Percentiles rank a stretch among this genome's conserved stretches.
Evolutionary conservation across 257 asterid genomes (phyloP).

Genomic region (Prunella vulgaris): DNA sequence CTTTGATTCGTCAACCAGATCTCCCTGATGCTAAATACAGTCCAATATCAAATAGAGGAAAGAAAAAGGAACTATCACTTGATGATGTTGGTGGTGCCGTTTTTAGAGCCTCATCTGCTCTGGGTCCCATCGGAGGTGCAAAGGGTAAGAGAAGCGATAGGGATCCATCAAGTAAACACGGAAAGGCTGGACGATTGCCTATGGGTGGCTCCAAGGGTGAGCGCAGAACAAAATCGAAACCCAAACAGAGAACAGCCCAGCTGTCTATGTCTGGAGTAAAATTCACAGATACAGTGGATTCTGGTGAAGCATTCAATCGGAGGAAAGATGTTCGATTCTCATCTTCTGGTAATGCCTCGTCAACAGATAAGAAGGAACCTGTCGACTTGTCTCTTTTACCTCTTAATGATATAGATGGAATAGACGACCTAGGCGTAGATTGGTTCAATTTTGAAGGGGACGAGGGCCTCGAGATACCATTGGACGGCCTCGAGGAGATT

Average conservation of each 20-base stretch:
- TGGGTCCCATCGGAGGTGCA: slow-evolving; percentile 62
- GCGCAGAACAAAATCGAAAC: slow-evolving; percentile 74
- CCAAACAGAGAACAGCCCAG: slow-evolving; percentile 84
- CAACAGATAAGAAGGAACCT: slow-evolving; percentile 38
- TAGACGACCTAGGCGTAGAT: slow-evolving; percentile 70
- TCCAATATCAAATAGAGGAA: slow-evolving; percentile 68
- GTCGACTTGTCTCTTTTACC: slow-evolving; percentile 38
- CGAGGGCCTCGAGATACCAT: slow-evolving; percentile 64
- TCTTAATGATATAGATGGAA: slow-evolving; percentile 44
- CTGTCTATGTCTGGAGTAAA: slow-evolving; percentile 72
- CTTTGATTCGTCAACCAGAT: slow-evolving; percentile 37
- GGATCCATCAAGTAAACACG: slow-evolving; percentile 35
- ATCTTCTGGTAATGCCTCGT: slow-evolving; percentile 39
- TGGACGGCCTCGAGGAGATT: slow-evolving; percentile 61
- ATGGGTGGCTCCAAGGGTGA: slow-evolving; percentile 75
- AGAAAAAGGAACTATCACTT: slow-evolving; percentile 75
- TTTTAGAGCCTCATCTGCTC: slow-evolving; percentile 44
- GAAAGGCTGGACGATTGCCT: slow-evolving; percentile 54
- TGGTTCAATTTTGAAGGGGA: slow-evolving; percentile 94
- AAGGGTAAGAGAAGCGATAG: slow-evolving; percentile 87
- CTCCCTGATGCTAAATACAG: slow-evolving; percentile 52
- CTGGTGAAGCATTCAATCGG: slow-evolving; percentile 40
- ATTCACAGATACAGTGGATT: slow-evolving; percentile 33
- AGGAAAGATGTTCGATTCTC: slow-evolving; percentile 51
- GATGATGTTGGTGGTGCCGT: slow-evolving; percentile 68